Evolutionary conservation across 345 rosid genomes (phyloP).

Genomic region (Garcia nutans): DNA sequence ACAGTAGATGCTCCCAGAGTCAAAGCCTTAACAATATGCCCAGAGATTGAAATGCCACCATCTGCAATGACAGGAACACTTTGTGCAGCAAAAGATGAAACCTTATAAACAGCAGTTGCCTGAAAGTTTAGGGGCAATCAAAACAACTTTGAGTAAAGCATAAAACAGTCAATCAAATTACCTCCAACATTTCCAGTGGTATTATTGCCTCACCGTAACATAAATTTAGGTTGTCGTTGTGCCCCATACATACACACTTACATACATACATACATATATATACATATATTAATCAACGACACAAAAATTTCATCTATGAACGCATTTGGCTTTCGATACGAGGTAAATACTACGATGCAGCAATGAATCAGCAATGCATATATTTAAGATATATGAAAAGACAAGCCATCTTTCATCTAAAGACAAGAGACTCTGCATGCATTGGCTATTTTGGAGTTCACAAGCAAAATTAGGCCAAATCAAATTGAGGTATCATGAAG

Average conservation of each 20-base stretch:
- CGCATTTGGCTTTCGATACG: no score
- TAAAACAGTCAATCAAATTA: neutral
- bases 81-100: constrained; percentile 68
- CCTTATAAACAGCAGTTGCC: constrained; percentile 99
- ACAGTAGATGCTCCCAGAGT: constrained; percentile 89
- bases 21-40: constrained; percentile 92
- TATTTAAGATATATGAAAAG: no score
- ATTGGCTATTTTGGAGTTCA: no score
- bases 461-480: neutral
- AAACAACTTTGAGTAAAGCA: neutral
- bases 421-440: no score
- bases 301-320: no score
- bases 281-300: no score
- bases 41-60: constrained; percentile 95
- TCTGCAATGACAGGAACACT: constrained; percentile 86
- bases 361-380: neutral
- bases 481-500: neutral
- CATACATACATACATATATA: no score
- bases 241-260: no score
- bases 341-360: neutral
- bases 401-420: no score
- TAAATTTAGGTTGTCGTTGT: neutral
- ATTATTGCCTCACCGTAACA: neutral
- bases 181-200: neutral
- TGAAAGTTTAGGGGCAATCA: constrained; percentile 25